phyloP scores from a whole-genome alignment of 257 asterid species.

The Solanum chilense region DNA sequence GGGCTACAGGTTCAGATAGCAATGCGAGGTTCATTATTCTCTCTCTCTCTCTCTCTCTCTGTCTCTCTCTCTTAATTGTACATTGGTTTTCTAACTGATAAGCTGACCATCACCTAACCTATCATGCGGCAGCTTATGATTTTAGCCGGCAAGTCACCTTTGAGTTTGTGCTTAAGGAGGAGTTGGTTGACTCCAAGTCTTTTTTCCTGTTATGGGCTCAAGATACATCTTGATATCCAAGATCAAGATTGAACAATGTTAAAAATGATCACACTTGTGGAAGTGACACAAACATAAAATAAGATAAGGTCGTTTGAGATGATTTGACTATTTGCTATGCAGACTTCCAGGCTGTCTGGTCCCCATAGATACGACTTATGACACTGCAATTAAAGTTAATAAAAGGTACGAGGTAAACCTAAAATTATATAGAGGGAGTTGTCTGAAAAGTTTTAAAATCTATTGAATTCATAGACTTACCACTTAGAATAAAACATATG shows the following conservation, averaged over 20 bases:
- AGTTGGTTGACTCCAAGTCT: not conserved
- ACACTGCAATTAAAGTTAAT: not conserved
- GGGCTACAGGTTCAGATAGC: slow-evolving; percentile 95
- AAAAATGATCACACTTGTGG: not conserved
- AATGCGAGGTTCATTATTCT: slow-evolving; percentile 58
- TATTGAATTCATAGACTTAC: not conserved
- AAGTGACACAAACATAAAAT: not conserved
- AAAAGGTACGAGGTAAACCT: not conserved
- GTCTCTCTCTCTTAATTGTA: not conserved
- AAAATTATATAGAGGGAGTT: not conserved
- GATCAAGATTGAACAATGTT: not conserved
- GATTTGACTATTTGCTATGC: not conserved
- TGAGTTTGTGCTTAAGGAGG: not conserved
- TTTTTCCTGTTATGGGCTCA: not conserved
- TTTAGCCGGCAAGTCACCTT: not conserved
- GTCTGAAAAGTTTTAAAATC: not conserved
- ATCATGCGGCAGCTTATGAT: not conserved
- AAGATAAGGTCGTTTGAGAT: not conserved
- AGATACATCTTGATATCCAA: not conserved
- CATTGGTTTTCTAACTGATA: not conserved
- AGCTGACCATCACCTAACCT: not conserved
- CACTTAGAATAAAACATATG: not conserved
- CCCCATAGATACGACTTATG: not conserved
- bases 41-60: too few species aligned
- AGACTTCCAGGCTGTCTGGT: not conserved